A percentile compares a stretch with the other conserved stretches of the same genome.
Evolutionary conservation across 1,139 yeast genomes (phyloP).

Genomic region (Diutina scorzettiae): DNA sequence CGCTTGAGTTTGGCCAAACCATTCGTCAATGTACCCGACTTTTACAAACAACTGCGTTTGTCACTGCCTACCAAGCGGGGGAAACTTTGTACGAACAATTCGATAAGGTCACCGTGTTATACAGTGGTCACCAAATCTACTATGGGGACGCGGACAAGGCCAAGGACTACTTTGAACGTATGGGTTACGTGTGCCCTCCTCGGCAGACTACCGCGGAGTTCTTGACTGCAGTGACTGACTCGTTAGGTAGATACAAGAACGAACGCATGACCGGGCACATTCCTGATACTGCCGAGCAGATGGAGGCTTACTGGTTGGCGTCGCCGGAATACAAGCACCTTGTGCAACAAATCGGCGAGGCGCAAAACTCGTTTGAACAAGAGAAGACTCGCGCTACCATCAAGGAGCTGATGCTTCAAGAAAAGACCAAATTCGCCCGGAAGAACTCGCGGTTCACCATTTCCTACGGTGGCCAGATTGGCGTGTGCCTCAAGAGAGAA

Average conservation of each 20-base stretch:
- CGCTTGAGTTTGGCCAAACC: conserved; percentile 52
- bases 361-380: not conserved
- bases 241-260: conserved; percentile 27
- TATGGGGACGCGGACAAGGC: conserved; percentile 47
- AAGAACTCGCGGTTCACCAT: conserved; percentile 55
- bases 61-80: conserved; percentile 58
- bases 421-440: conserved; percentile 17
- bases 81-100: conserved; percentile 50
- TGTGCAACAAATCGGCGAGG: conserved; percentile 23
- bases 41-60: conserved; percentile 43
- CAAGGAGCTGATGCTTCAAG: conserved; percentile 7
- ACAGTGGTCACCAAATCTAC: conserved; percentile 46
- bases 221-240: conserved; percentile 58
- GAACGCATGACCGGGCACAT: conserved; percentile 11
- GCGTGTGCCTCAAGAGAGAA: conserved; percentile 49
- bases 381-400: conserved; percentile 8
- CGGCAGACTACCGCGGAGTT: conserved; percentile 60
- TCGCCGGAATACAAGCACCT: conserved; percentile 39
- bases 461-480: conserved; percentile 53
- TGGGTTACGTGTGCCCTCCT: conserved; percentile 52
- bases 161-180: conserved; percentile 39
- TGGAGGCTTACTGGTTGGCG: conserved; percentile 51
- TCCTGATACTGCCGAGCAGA: conserved; percentile 61
- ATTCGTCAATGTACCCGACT: conserved; percentile 49
- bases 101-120: conserved; percentile 53